Evolutionary conservation across 148 eudicot genomes (phyloP).

Genomic region (Arbutus unedo): DNA sequence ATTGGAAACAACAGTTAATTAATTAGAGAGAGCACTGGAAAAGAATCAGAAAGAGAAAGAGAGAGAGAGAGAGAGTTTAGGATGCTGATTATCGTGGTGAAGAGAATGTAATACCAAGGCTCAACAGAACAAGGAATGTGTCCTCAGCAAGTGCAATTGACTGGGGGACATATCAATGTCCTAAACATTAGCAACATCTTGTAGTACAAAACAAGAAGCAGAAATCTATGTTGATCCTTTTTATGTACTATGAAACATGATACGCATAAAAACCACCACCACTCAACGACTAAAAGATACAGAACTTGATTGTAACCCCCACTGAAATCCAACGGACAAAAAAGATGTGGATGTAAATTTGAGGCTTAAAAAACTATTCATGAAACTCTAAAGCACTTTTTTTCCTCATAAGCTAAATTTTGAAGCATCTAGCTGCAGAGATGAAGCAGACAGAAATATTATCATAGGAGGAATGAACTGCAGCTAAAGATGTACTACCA

Average conservation of each 20-base stretch:
- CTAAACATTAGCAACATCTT: neutral
- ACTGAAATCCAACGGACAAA: neutral
- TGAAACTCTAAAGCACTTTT: neutral
- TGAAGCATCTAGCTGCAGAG: neutral
- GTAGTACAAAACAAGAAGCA: neutral
- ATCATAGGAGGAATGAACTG: constrained; percentile 4
- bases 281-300: neutral
- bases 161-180: neutral
- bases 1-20: constrained; percentile 7
- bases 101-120: neutral
- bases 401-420: neutral
- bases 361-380: neutral
- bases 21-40: constrained; percentile 1
- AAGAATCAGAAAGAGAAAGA: neutral
- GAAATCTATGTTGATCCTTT: neutral
- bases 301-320: neutral
- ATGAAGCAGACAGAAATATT: neutral
- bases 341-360: neutral
- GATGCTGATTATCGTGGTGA: neutral
- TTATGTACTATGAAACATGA: neutral
- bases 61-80: neutral
- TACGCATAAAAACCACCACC: neutral
- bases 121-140: neutral
- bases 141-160: neutral
- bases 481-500: constrained; percentile 47